Evolutionary conservation across 257 asterid species (phyloP).

Genomic region (Gentiana macrophylla): DNA sequence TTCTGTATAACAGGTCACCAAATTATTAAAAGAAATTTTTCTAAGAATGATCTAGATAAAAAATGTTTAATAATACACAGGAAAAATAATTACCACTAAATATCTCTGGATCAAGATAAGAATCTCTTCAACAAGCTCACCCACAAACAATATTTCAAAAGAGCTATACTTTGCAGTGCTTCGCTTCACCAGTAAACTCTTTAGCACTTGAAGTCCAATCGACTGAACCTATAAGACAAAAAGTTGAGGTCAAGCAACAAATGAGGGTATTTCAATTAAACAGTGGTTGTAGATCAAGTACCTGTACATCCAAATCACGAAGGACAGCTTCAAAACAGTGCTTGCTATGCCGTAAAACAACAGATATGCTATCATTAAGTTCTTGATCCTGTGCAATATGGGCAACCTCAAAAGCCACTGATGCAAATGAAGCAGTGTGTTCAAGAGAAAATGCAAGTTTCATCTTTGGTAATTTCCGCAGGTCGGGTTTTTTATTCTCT

Average conservation of each 20-base stretch:
- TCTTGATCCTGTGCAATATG: conserved; percentile 35
- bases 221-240: conserved; percentile 58
- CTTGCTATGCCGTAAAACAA: conserved; percentile 44
- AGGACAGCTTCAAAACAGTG: conserved; percentile 47
- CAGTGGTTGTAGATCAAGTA: conserved; percentile 14
- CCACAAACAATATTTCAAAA: conserved; percentile 59
- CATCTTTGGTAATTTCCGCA: conserved; percentile 51
- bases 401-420: conserved; percentile 49
- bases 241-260: conserved; percentile 9
- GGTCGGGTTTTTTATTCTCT: conserved; percentile 51
- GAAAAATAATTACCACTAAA: conserved; percentile 35
- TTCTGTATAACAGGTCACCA: conserved; percentile 41
- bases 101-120: conserved; percentile 34
- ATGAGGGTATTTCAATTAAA: neutral
- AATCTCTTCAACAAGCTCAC: conserved; percentile 68
- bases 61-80: neutral
- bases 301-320: conserved; percentile 65
- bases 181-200: conserved; percentile 57
- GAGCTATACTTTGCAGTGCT: conserved; percentile 30
- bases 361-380: conserved; percentile 33
- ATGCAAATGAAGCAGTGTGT: conserved; percentile 42
- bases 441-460: conserved; percentile 76
- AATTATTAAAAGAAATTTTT: conserved; percentile 3
- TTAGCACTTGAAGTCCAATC: conserved; percentile 76
- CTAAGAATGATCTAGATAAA: neutral